Evolutionary conservation across 2,329 filamentous ascomycete species (phyloP), one percentile per base, ranked within the genome.

Genomic region (Exophiala viscosa): DNA sequence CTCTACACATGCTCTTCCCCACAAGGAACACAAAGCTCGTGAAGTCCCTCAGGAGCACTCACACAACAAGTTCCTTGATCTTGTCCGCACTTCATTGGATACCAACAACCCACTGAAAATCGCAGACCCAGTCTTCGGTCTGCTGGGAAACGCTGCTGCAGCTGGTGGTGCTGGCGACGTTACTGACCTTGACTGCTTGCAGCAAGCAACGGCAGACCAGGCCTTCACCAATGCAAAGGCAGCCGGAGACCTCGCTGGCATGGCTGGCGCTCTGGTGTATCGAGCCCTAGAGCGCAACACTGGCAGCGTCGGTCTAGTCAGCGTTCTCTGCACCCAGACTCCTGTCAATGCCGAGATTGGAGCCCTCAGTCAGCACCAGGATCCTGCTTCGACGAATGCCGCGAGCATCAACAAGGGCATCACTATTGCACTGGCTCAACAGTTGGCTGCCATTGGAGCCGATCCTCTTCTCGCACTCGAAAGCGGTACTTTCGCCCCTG

Each of bases 311-410:
- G 82, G 82, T 44, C 67, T 73, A 35, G 76, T 74, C n/a, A 82
- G 78, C 46, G 79, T 75, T 31, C 67, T 77, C 45, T 87, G 84
- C 72, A 75, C 68, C 38, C 70, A 68, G 66, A 81, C 76, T 60
- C 39, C 68, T 35, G 80, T 83, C n/a, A 87, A 87, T 69, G 76
- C 83, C 2, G 83, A 87, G 70, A 84, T 87, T 62, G 78, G 75
- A 20, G 81, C 81, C 38, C 65, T 87, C 53, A 69, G 74, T 50
- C 82, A 85, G 69, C 84, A 87, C 69, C 83, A 87, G 69, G 84
- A 87, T 65, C 82, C 84, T 20, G 84, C 84, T 15, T 80, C 80
- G 0, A 64, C 73, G 1, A 76, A 76, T 38, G 80, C 83, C 10
- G 75, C 76, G 13, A 76, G 66, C 1, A 69, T 73, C 42, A 87